Evolutionary conservation across 2,329 filamentous ascomycete genomes (phyloP).

Genomic region (Xylaria sp.): DNA sequence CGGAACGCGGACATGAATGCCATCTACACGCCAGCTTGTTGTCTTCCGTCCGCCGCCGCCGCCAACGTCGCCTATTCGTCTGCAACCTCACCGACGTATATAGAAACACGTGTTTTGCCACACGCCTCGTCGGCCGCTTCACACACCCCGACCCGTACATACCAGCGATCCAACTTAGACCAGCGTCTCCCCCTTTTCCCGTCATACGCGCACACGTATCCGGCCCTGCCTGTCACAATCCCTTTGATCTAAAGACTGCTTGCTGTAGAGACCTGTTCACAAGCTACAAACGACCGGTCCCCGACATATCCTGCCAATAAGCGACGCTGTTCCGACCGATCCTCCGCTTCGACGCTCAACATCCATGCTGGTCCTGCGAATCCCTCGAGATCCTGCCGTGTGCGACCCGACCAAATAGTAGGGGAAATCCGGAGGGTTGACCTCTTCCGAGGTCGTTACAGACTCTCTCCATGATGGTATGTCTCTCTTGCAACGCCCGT

Average conservation of each 20-base stretch:
- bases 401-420: constrained; percentile 45
- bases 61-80: constrained; percentile 5
- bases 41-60: constrained; percentile 6
- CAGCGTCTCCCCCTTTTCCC: constrained; percentile 13
- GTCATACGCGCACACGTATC: constrained; percentile 25
- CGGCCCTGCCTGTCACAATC: constrained; percentile 5
- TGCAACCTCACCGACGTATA: constrained; percentile 13
- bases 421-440: constrained; percentile 42
- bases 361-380: constrained; percentile 47
- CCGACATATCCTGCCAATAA: constrained; percentile 21
- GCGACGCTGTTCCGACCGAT: constrained; percentile 23
- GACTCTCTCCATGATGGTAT: constrained; percentile 49
- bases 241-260: neutral
- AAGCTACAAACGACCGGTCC: neutral
- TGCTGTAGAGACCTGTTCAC: neutral
- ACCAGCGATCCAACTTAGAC: constrained; percentile 18
- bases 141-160: constrained; percentile 12
- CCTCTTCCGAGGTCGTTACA: constrained; percentile 45
- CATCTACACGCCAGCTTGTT: constrained; percentile 2
- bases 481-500: constrained; percentile 30
- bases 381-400: constrained; percentile 42
- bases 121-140: constrained; percentile 4
- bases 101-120: neutral
- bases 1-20: neutral
- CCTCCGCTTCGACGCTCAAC: constrained; percentile 26